Conservation (phyloP, 163 green algal species). For the Scenedesmus sp. region DNA sequence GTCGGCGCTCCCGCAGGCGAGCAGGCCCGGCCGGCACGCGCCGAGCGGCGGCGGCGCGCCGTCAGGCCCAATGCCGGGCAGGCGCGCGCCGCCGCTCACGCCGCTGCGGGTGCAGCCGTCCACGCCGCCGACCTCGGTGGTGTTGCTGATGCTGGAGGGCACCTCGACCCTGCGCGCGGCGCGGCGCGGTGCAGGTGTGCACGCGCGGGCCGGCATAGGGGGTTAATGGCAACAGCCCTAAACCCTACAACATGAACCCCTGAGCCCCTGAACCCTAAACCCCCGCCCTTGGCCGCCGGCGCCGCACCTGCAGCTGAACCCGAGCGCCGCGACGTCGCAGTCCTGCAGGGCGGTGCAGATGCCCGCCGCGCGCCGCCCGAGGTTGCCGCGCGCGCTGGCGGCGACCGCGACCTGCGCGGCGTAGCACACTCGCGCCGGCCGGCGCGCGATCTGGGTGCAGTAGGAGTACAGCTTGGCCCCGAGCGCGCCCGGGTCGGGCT, state of each 20-base stretch:
- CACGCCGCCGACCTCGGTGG: not conserved
- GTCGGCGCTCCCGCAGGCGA: not conserved
- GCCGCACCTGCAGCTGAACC: slow-evolving; percentile 30
- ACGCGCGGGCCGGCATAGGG: too few species aligned
- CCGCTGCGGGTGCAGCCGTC: slow-evolving; percentile 1
- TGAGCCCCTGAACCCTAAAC: too few species aligned
- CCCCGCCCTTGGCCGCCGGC: too few species aligned
- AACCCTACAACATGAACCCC: too few species aligned
- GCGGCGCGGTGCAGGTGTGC: too few species aligned
- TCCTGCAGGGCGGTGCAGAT: slow-evolving; percentile 17
- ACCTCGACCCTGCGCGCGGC: too few species aligned
- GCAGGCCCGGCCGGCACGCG: not conserved
- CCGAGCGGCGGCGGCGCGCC: slow-evolving; percentile 7
- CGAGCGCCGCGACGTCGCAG: slow-evolving; percentile 6
- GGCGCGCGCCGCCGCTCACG: not conserved
- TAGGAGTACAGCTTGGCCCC: slow-evolving; percentile 8
- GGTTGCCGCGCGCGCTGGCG: not conserved
- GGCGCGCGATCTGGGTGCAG: not conserved
- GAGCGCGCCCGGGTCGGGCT: not conserved
- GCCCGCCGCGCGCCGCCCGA: not conserved
- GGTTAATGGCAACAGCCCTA: too few species aligned
- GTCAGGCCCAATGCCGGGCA: not conserved
- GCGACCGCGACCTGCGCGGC: not conserved
- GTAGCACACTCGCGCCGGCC: slow-evolving; percentile 12
- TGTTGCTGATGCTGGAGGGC: not conserved